Evolutionary conservation across 2,329 filamentous ascomycete species (phyloP).

Genomic region (Cercospora zeae-maydis): DNA sequence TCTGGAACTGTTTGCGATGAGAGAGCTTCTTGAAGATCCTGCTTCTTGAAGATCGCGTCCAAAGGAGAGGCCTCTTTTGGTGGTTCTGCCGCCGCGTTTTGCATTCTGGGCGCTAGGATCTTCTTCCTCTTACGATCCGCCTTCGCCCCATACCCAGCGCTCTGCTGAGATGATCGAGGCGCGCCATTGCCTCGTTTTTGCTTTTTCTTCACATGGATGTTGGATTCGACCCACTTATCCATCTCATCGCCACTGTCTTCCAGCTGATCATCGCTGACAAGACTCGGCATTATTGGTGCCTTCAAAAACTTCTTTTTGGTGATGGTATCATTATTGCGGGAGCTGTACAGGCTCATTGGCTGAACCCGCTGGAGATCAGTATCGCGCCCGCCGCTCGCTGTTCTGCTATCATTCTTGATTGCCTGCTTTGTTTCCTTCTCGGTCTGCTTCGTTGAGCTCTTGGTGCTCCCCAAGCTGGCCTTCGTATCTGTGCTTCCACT

Average conservation of each 20-base stretch:
- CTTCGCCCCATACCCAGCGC: not conserved
- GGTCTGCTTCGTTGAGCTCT: not conserved
- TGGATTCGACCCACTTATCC: not conserved
- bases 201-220: not conserved
- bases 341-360: not conserved
- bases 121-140: not conserved
- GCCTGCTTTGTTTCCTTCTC: not conserved
- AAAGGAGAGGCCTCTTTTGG: not conserved
- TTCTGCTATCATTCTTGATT: not conserved
- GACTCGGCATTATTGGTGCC: not conserved
- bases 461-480: not conserved
- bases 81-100: not conserved
- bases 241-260: not conserved
- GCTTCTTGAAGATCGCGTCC: conserved; percentile 8
- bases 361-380: not conserved
- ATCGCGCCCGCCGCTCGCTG: not conserved
- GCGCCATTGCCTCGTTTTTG: not conserved
- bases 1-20: not conserved
- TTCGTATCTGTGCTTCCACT: not conserved
- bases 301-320: not conserved
- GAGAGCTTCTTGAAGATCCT: not conserved
- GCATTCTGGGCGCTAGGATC: not conserved
- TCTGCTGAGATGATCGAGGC: conserved; percentile 1
- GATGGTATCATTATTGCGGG: not conserved
- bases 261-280: not conserved